phyloP scores from a whole-genome alignment of 2,329 filamentous ascomycete species.

The Zopfia rhizophila region DNA sequence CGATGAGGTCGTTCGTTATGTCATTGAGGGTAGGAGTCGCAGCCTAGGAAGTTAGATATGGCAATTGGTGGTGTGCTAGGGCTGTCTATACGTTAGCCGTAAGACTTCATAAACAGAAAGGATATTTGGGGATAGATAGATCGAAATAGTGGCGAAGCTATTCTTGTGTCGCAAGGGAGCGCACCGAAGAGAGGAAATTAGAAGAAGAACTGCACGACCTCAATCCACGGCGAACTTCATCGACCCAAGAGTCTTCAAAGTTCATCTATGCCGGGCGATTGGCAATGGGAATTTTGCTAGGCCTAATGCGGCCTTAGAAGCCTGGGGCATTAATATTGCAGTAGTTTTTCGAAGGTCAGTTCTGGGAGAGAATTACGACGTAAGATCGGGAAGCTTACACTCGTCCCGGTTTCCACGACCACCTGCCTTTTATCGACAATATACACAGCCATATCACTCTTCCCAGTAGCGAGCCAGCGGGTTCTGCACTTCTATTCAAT shows the following conservation, averaged over 20 bases:
- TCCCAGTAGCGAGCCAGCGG: conserved; percentile 75
- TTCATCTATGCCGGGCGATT: conserved; percentile 77
- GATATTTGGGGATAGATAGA: conserved; percentile 52
- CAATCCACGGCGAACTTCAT: conserved; percentile 52
- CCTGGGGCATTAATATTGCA: conserved; percentile 63
- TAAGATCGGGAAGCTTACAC: conserved; percentile 62
- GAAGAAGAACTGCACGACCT: conserved; percentile 57
- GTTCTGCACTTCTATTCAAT: conserved; percentile 49
- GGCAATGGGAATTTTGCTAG: conserved; percentile 67
- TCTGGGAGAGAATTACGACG: conserved; percentile 65
- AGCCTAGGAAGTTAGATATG: conserved; percentile 61
- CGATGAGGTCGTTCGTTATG: conserved; percentile 61
- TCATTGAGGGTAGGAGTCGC: conserved; percentile 61
- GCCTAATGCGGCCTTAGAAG: conserved; percentile 73
- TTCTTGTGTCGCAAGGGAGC: conserved; percentile 24
- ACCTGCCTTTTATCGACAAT: conserved; percentile 69
- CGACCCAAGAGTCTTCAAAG: conserved; percentile 83
- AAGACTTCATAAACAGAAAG: conserved; percentile 44
- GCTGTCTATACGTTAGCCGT: conserved; percentile 9
- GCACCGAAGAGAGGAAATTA: conserved; percentile 53
- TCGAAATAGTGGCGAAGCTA: conserved; percentile 49
- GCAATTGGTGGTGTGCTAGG: conserved; percentile 59
- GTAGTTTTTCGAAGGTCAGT: conserved; percentile 29
- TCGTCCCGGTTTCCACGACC: conserved; percentile 67
- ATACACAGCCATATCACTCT: conserved; percentile 71